Evolutionary conservation across 169 alveolate genomes (phyloP).

Genomic region (Plasmodium gaboni): DNA sequence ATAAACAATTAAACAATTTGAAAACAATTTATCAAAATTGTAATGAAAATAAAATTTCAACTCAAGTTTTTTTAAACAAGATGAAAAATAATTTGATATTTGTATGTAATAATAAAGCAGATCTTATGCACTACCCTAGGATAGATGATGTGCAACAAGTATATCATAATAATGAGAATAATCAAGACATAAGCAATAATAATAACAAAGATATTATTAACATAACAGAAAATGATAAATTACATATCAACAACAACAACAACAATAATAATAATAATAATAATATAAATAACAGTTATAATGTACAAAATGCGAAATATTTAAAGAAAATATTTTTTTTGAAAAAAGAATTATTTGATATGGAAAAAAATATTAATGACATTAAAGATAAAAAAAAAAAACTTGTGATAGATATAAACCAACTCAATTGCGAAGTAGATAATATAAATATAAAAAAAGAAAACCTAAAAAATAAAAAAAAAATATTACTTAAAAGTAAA

Average conservation of each 20-base stretch:
- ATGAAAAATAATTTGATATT: too few species aligned
- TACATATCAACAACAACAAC: too few species aligned
- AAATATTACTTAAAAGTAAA: slow-evolving; percentile 48
- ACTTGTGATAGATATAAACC: slow-evolving; percentile 56
- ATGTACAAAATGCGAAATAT: not conserved
- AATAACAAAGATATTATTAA: too few species aligned
- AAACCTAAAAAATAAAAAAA: slow-evolving; percentile 44
- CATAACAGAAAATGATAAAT: too few species aligned
- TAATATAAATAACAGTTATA: not conserved
- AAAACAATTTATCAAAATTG: slow-evolving; percentile 1
- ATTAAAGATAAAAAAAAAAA: slow-evolving; percentile 38
- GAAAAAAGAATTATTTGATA: slow-evolving; percentile 24
- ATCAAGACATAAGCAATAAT: too few species aligned
- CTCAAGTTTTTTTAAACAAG: not conserved
- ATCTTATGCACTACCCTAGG: not conserved
- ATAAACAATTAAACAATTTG: slow-evolving; percentile 10
- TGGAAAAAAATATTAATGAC: slow-evolving; percentile 23
- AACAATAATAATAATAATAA: too few species aligned
- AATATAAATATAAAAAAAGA: slow-evolving; percentile 62
- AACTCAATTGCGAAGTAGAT: slow-evolving; percentile 37
- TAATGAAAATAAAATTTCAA: slow-evolving; percentile 7
- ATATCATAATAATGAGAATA: too few species aligned
- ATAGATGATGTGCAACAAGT: too few species aligned
- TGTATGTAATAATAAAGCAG: too few species aligned
- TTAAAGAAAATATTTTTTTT: slow-evolving; percentile 25